These are phyloP conservation scores for Alternaria incomplexa DNA, from an alignment of 2,329 filamentous ascomycete genomes.

Conservation along the genomic window DNA sequence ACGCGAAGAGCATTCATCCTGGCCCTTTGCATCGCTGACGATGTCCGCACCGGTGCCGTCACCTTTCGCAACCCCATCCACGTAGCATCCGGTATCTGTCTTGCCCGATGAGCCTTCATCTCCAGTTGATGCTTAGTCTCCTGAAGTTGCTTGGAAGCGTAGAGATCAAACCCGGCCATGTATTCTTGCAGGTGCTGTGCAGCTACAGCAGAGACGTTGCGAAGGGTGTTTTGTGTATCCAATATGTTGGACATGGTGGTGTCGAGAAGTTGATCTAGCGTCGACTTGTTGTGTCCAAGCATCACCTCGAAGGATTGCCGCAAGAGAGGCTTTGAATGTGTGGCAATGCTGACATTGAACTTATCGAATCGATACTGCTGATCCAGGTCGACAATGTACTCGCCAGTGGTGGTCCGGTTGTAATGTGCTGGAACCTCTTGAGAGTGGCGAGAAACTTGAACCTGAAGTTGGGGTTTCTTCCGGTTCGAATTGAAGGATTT, in stretches of 20 bases:
- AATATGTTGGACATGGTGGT: conserved; percentile 24
- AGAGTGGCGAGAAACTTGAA: conserved; percentile 56
- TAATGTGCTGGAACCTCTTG: conserved; percentile 55
- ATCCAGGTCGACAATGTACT: conserved; percentile 59
- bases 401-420: conserved; percentile 57
- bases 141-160: conserved; percentile 10
- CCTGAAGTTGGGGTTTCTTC: conserved; percentile 57
- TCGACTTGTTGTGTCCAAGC: conserved; percentile 42
- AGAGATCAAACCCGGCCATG: conserved; percentile 8
- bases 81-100: conserved; percentile 23
- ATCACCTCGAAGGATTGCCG: conserved; percentile 42
- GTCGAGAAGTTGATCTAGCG: conserved; percentile 28
- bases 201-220: conserved; percentile 27
- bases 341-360: conserved; percentile 56
- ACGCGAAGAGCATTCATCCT: conserved; percentile 39
- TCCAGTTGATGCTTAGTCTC: conserved; percentile 13
- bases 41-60: conserved; percentile 37
- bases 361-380: conserved; percentile 56
- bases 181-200: conserved; percentile 15
- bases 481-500: conserved; percentile 47
- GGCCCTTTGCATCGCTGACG: conserved; percentile 33
- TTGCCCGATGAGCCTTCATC: conserved; percentile 12
- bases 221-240: conserved; percentile 26
- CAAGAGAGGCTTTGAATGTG: conserved; percentile 46
- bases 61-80: conserved; percentile 30